Evolutionary conservation across 2,329 filamentous ascomycete species (phyloP), one percentile per base, ranked within the genome.

Genomic region (Aspergillus cejpii): DNA sequence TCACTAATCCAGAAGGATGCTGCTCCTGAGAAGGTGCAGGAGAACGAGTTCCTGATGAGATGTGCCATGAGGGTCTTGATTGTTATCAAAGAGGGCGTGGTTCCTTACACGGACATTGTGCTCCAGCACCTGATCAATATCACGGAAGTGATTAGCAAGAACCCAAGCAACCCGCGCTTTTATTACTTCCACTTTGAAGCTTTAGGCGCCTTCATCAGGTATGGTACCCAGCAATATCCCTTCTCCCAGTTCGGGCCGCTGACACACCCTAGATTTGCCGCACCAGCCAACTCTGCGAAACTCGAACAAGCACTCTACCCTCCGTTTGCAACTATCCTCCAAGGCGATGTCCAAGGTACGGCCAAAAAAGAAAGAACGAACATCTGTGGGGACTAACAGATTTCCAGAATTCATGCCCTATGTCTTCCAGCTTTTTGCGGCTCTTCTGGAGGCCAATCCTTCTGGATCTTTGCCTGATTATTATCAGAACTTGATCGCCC

Each of bases 151-250:
- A 97, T 97, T 67, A 85, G 89, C 62, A 80, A 85, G 56, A 98
- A 98, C 67, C 92, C 92, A 0, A 96, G 90, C 72, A 98, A 98
- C 68, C 92, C 92, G 2, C 81, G 88, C 10, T 98, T 98, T 72
- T 96, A 96, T 71, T 98, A 98, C 73, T 98, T 91, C 67, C 88
- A 95, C 64, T 98, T 98, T 52, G 92, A 98, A 71, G 87, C 88
- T 2, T 73, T 98, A 37, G 92, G 92, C 26, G 91, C 92, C 12
- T 76, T 98, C 38, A 86, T 97, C 44, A 81, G 83, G 63, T 80
- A 65, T 54, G 68, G 57, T 17, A 10, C 5, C 1, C n/a, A 5
- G 39, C 7, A 14, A 3, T 7, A 11, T 3, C 24, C 7, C 19
- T 6, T 38, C 23, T 11, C 27, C 34, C n/a, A 27, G 27, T 37